These are phyloP conservation scores for Scleroderma citrinum DNA, from an alignment of 768 basidiomycete species.

Conservation along the genomic window DNA sequence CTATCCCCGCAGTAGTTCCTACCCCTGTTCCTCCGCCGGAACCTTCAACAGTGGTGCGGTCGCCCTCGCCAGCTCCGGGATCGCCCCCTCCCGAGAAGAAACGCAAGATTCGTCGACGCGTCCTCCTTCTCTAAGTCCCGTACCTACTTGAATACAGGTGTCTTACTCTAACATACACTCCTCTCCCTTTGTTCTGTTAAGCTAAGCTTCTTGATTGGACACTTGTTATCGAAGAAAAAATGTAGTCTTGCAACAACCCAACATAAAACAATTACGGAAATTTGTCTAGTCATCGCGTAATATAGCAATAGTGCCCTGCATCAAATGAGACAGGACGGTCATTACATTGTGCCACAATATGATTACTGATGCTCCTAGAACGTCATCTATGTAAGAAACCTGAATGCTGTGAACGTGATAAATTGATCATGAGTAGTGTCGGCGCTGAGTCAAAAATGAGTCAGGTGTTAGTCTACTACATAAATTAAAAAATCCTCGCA, in stretches of 20 bases:
- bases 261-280: too few relatives aligned
- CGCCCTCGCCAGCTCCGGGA: background rate
- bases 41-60: background rate
- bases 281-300: too few relatives aligned
- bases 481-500: too few relatives aligned
- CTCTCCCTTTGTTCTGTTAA: background rate
- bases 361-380: background rate
- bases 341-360: background rate
- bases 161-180: background rate
- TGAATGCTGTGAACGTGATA: background rate
- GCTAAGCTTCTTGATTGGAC: background rate
- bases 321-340: too few relatives aligned
- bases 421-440: too few relatives aligned
- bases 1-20: slow-evolving; percentile 5
- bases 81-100: slow-evolving; percentile 21
- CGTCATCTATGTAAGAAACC: too few relatives aligned
- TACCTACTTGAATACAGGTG: background rate
- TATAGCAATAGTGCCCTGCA: too few relatives aligned
- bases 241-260: too few relatives aligned
- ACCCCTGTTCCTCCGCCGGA: slow-evolving; percentile 2
- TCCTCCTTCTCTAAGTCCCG: slow-evolving; percentile 19
- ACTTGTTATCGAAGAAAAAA: background rate
- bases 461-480: too few relatives aligned
- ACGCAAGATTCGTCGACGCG: slow-evolving; percentile 27
- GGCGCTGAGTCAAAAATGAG: too few relatives aligned